phyloP scores from a whole-genome alignment of 2,329 filamentous ascomycete genomes.

The Cytospora piceicola region DNA sequence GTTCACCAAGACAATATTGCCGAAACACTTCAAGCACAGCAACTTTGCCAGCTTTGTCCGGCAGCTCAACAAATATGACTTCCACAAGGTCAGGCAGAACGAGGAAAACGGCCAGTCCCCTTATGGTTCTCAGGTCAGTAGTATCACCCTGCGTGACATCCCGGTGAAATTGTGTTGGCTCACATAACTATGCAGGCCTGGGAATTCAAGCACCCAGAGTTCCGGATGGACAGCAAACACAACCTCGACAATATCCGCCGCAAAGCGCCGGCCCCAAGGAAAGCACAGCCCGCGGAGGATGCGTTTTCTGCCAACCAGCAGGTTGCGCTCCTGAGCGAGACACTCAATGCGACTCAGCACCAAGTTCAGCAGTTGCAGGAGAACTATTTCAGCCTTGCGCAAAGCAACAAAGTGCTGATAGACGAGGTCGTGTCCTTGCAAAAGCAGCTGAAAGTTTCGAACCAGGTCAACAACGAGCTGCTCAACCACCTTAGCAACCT shows the following conservation, averaged over 20 bases:
- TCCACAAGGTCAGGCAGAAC: constrained; percentile 95
- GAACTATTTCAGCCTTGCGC: constrained; percentile 76
- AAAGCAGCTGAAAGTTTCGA: constrained; percentile 62
- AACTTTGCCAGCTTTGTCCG: constrained; percentile 97
- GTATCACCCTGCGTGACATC: not conserved
- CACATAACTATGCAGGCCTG: constrained; percentile 63
- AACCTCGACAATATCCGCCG: constrained; percentile 94
- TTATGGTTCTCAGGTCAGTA: constrained; percentile 73
- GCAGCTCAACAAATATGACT: constrained; percentile 96
- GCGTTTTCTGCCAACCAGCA: constrained; percentile 77
- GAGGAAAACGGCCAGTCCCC: constrained; percentile 82
- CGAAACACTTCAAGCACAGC: constrained; percentile 99
- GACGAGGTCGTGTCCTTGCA: constrained; percentile 65
- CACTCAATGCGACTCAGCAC: constrained; percentile 86
- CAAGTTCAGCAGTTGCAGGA: constrained; percentile 88
- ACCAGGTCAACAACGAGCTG: constrained; percentile 61
- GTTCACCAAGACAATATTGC: constrained; percentile 95
- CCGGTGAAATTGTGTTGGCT: constrained; percentile 34
- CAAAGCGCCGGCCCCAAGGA: constrained; percentile 90
- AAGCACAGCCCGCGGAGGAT: constrained; percentile 68
- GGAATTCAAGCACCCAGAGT: constrained; percentile 98
- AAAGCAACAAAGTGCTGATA: constrained; percentile 64
- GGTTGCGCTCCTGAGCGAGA: constrained; percentile 85
- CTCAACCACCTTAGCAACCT: constrained; percentile 58
- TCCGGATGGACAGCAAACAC: constrained; percentile 93